Evolutionary conservation across 2,329 filamentous ascomycete species (phyloP).

Genomic region (Clarireedia paspali): DNA sequence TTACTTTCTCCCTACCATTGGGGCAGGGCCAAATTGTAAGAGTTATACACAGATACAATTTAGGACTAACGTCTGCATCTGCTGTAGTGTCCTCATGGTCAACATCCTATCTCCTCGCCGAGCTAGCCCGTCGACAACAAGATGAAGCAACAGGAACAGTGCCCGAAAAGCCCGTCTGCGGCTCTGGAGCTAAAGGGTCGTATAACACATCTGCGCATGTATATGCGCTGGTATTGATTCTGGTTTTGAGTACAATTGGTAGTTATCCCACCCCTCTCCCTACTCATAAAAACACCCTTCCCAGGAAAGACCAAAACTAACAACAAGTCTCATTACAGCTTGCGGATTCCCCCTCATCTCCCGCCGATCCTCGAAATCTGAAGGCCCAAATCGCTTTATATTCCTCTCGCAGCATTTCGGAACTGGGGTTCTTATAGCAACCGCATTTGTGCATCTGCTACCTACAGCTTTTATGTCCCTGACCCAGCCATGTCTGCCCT

Average conservation of each 20-base stretch:
- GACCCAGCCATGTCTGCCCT: constrained; percentile 60
- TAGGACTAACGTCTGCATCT: not conserved
- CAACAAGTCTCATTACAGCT: constrained; percentile 16
- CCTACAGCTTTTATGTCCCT: constrained; percentile 54
- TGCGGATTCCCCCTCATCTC: constrained; percentile 31
- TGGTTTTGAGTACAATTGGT: constrained; percentile 45
- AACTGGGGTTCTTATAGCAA: constrained; percentile 79
- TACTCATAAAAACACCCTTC: not conserved
- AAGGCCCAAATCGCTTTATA: constrained; percentile 31
- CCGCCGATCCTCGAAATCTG: constrained; percentile 23
- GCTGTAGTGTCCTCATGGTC: constrained; percentile 9
- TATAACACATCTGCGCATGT: constrained; percentile 52
- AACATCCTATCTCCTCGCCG: constrained; percentile 36
- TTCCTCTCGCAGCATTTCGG: constrained; percentile 63
- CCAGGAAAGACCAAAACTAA: not conserved
- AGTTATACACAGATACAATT: too few relatives aligned
- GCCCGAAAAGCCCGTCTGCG: constrained; percentile 39
- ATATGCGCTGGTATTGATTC: constrained; percentile 48
- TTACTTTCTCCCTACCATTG: not conserved
- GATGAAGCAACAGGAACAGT: constrained; percentile 16
- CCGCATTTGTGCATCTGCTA: constrained; percentile 68
- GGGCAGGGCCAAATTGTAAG: not conserved
- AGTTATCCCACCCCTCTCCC: constrained; percentile 8
- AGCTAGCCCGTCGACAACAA: constrained; percentile 41
- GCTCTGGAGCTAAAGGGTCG: constrained; percentile 38